Percentiles rank a stretch among this genome's conserved stretches.
Conservation (phyloP, 177 flowering plant species). For the Telopea speciosissima region DNA sequence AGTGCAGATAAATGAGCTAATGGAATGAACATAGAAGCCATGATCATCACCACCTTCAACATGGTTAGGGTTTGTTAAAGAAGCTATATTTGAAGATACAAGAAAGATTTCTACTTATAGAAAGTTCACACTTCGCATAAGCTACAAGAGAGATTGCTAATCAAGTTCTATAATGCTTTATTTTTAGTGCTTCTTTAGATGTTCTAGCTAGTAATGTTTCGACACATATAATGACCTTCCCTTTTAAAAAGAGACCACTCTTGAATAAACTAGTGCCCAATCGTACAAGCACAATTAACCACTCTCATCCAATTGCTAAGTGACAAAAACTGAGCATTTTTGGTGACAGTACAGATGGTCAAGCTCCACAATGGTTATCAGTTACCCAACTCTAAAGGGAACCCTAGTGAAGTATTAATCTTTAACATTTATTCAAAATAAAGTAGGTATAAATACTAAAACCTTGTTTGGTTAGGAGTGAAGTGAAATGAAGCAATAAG, state of each 20-base stretch:
- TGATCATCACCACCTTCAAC: constrained; percentile 6
- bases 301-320: too few relatives aligned
- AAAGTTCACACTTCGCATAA: neutral
- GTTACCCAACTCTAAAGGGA: too few relatives aligned
- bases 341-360: too few relatives aligned
- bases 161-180: neutral
- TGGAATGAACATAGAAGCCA: constrained; percentile 9
- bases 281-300: neutral
- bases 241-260: too few relatives aligned
- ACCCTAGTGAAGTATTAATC: too few relatives aligned
- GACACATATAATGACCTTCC: neutral
- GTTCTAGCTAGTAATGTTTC: neutral
- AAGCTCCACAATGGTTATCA: too few relatives aligned
- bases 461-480: too few relatives aligned
- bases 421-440: too few relatives aligned
- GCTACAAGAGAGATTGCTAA: neutral
- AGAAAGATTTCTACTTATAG: neutral
- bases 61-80: neutral
- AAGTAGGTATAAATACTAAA: too few relatives aligned
- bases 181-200: neutral
- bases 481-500: too few relatives aligned
- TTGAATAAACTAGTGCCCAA: neutral
- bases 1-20: constrained; percentile 19
- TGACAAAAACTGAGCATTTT: too few relatives aligned
- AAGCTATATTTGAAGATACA: neutral